These are phyloP conservation scores for Tetrahymena malaccensis DNA, from an alignment of 73 alveolate genomes.

Conservation along the genomic window DNA sequence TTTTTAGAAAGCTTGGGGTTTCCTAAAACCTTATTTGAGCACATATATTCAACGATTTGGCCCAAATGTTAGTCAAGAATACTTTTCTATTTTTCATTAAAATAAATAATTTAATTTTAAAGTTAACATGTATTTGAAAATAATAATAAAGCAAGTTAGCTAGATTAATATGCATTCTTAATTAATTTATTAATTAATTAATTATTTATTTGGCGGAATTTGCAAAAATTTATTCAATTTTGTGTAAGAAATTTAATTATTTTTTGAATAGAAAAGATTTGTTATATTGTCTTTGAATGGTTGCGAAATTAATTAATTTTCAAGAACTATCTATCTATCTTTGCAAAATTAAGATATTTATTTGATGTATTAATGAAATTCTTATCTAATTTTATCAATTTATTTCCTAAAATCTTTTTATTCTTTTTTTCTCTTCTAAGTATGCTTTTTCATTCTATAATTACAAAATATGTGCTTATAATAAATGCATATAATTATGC, in stretches of 20 bases:
- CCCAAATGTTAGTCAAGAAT: neutral
- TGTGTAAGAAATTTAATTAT: too few species aligned
- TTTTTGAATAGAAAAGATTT: too few species aligned
- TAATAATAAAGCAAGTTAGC: neutral
- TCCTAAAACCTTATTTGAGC: neutral
- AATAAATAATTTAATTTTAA: neutral
- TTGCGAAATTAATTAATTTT: neutral
- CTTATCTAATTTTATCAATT: too few species aligned
- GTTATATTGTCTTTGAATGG: neutral
- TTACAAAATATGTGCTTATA: too few species aligned
- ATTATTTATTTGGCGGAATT: neutral
- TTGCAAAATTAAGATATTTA: neutral
- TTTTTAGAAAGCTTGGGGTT: neutral
- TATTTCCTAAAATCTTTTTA: neutral
- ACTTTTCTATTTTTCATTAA: neutral
- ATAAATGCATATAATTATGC: too few species aligned
- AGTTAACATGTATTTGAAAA: neutral
- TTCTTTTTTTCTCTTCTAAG: neutral
- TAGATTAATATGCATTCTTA: neutral
- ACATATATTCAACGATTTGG: neutral
- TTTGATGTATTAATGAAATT: too few species aligned
- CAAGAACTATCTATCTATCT: neutral
- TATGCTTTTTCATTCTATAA: neutral
- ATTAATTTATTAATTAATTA: too few species aligned
- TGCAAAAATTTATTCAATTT: neutral